phyloP scores from a whole-genome alignment of 192 early-diverging fungal genomes.

The Chytriomyces confervae region DNA sequence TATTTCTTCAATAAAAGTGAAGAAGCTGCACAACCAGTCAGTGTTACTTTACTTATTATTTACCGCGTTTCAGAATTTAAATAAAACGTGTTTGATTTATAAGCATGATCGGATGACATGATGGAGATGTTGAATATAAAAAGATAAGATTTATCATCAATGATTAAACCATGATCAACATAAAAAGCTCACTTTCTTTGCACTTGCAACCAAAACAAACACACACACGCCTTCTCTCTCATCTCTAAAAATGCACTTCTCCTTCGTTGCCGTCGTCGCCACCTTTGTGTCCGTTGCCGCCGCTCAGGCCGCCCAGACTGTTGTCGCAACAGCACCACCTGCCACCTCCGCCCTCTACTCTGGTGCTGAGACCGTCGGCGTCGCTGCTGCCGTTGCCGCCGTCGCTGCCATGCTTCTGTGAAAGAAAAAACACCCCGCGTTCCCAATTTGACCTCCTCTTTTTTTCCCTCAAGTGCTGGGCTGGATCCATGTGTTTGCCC shows the following conservation, averaged over 20 bases:
- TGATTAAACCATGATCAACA: no score
- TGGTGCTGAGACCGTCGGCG: background rate
- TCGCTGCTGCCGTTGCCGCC: background rate
- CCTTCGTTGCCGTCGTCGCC: background rate
- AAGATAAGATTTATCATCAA: no score
- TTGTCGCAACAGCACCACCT: background rate
- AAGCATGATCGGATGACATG: no score
- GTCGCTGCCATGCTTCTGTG: background rate
- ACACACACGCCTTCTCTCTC: background rate
- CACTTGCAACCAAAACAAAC: no score
- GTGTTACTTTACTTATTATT: no score
- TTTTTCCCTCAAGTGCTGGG: background rate
- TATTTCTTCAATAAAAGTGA: no score
- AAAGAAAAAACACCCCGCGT: background rate
- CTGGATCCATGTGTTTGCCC: background rate
- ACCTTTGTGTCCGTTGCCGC: background rate
- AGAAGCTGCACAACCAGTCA: no score
- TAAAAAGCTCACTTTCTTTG: no score
- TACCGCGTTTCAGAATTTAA: no score
- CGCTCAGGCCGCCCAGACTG: background rate
- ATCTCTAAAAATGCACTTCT: background rate
- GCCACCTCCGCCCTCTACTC: background rate
- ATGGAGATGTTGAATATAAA: no score
- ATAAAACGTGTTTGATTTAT: no score
- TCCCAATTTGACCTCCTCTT: background rate